A percentile compares a stretch with the other conserved stretches of the same genome.
Evolutionary conservation across 108 stramenopile genomes (phyloP).

Genomic region (Hondaea fermentalgiana): DNA sequence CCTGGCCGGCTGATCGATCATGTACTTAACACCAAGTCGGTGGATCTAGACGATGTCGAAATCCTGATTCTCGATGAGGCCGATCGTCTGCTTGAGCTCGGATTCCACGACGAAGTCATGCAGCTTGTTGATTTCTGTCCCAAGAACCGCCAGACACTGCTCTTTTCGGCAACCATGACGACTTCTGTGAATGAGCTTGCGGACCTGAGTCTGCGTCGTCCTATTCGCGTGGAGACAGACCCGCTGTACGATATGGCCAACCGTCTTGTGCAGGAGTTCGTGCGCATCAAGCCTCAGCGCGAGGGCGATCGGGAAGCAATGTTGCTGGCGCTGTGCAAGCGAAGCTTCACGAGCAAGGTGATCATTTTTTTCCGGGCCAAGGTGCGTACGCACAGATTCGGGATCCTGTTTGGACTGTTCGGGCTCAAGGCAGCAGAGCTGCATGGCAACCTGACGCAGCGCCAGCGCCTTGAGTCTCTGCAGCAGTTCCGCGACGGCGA

Average conservation of each 20-base stretch:
- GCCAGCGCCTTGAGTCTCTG: slow-evolving; percentile 73
- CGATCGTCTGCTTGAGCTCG: slow-evolving; percentile 83
- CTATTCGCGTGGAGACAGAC: slow-evolving; percentile 65
- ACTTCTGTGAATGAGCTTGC: slow-evolving; percentile 84
- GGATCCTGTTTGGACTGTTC: slow-evolving; percentile 57
- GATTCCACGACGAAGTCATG: slow-evolving; percentile 86
- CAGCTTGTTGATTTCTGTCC: slow-evolving; percentile 83
- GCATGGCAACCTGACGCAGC: slow-evolving; percentile 83
- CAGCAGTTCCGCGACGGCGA: slow-evolving; percentile 76
- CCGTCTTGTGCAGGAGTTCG: slow-evolving; percentile 90
- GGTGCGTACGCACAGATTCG: slow-evolving; percentile 71
- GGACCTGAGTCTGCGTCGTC: slow-evolving; percentile 71
- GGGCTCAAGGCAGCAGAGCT: slow-evolving; percentile 63
- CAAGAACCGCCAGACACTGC: slow-evolving; percentile 73
- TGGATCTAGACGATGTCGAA: slow-evolving; percentile 75
- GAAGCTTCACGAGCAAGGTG: slow-evolving; percentile 61
- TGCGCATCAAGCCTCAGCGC: slow-evolving; percentile 67
- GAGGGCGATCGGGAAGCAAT: slow-evolving; percentile 82
- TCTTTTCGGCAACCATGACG: slow-evolving; percentile 97
- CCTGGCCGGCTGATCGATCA: slow-evolving; percentile 93
- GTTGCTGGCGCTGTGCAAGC: slow-evolving; percentile 67
- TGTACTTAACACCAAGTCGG: slow-evolving; percentile 73
- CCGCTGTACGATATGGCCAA: slow-evolving; percentile 59
- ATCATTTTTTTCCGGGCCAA: slow-evolving; percentile 96
- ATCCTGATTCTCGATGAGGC: slow-evolving; percentile 79